Percentiles rank a stretch among this genome's conserved stretches.
Evolutionary conservation across 305 asterid genomes (phyloP).

Genomic region (Withania somnifera): DNA sequence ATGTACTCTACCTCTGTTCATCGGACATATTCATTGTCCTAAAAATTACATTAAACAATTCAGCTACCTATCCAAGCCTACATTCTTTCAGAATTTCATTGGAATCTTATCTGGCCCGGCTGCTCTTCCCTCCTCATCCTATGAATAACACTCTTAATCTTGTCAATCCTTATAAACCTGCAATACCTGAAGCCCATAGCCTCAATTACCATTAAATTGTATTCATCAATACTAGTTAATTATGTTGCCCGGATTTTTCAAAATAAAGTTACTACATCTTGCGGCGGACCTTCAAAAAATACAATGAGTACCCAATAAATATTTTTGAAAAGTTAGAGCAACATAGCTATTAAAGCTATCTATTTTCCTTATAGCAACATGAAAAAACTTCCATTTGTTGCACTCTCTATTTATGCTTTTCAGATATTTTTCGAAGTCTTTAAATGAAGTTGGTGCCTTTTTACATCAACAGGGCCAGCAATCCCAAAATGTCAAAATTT

Average conservation of each 20-base stretch:
- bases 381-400: slow-evolving; percentile 12
- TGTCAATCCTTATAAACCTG: neutral
- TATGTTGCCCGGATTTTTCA: neutral
- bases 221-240: neutral
- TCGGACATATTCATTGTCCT: neutral
- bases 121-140: neutral
- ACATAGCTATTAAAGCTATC: slow-evolving; percentile 1
- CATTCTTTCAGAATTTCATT: neutral
- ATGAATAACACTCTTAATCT: neutral
- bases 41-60: neutral
- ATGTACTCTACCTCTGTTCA: neutral
- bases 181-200: neutral
- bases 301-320: fast-evolving
- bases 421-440: slow-evolving; percentile 49
- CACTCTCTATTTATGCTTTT: slow-evolving; percentile 30
- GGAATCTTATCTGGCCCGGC: neutral
- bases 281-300: neutral
- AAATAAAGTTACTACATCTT: too few relatives aligned
- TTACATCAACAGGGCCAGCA: slow-evolving; percentile 24
- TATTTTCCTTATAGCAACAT: neutral
- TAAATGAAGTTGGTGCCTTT: slow-evolving; percentile 16
- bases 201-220: slow-evolving; percentile 12
- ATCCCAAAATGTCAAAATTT: slow-evolving; percentile 27
- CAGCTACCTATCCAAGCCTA: neutral
- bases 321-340: neutral